phyloP scores from a whole-genome alignment of 106 monocot genomes.

The Amphibolis antarctica region DNA sequence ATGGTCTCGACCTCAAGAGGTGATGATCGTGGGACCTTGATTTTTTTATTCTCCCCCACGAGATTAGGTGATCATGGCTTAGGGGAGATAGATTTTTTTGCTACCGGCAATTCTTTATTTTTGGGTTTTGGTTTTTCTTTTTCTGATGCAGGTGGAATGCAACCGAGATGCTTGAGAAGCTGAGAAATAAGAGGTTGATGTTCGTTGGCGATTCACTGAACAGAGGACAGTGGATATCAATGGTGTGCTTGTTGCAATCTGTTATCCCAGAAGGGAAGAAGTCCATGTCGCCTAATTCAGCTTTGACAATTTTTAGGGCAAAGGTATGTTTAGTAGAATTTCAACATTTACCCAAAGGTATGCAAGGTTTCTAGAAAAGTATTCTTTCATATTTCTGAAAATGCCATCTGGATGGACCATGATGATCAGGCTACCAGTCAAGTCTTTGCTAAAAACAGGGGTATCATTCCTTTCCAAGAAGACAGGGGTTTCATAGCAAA shows the following conservation, averaged over 20 bases:
- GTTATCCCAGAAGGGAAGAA: constrained; percentile 53
- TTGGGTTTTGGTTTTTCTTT: constrained; percentile 3
- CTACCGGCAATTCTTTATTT: no score
- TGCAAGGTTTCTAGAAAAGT: no score
- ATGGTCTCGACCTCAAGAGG: constrained; percentile 57
- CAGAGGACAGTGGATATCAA: constrained; percentile 83
- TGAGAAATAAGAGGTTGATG: constrained; percentile 71
- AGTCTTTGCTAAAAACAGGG: no score
- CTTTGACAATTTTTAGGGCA: constrained; percentile 52
- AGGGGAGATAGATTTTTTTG: no score
- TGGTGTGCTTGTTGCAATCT: constrained; percentile 73
- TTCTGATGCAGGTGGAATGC: constrained; percentile 55
- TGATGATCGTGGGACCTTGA: not conserved
- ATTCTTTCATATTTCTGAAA: no score
- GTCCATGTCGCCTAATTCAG: constrained; percentile 70
- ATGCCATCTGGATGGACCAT: no score
- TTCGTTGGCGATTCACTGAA: constrained; percentile 80
- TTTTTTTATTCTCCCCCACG: no score
- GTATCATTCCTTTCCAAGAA: no score
- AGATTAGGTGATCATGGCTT: not conserved
- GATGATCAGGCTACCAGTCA: no score
- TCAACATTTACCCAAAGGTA: no score
- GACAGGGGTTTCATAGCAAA: no score
- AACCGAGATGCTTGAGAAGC: constrained; percentile 63
- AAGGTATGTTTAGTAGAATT: constrained; percentile 23